Percentiles rank a stretch among this genome's conserved stretches.
Evolutionary conservation across 441 rosid species (phyloP).

Genomic region (Populus trichocarpa): DNA sequence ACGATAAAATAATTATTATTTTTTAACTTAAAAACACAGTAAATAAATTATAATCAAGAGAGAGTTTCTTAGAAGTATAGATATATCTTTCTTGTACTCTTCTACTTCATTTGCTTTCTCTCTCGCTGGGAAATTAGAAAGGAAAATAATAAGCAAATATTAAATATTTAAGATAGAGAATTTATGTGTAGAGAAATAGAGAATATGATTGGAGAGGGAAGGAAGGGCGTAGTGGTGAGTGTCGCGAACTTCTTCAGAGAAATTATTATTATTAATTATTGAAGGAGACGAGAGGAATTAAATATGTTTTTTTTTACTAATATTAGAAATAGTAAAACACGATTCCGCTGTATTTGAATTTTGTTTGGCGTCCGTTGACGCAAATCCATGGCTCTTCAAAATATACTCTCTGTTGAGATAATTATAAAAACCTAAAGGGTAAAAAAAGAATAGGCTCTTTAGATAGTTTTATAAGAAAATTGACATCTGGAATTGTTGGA

Average conservation of each 20-base stretch:
- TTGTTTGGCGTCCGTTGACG: slow-evolving; percentile 51
- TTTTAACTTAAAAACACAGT: slow-evolving; percentile 4
- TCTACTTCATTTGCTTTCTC: slow-evolving; percentile 47
- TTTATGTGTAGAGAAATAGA: slow-evolving; percentile 3
- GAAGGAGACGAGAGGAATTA: not conserved
- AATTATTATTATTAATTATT: not conserved
- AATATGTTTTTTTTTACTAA: not conserved
- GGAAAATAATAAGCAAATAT: not conserved
- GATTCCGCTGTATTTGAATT: slow-evolving; percentile 32
- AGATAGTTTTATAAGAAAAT: not conserved
- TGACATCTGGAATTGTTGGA: not conserved
- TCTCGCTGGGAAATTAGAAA: slow-evolving; percentile 48
- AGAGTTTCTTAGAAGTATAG: slow-evolving; percentile 70
- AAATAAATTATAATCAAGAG: slow-evolving; percentile 2
- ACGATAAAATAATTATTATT: not conserved
- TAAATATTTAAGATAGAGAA: not conserved
- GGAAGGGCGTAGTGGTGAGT: not conserved
- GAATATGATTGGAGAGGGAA: slow-evolving; percentile 18
- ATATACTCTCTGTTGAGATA: not conserved
- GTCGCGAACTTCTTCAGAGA: not conserved
- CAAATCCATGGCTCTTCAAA: not conserved
- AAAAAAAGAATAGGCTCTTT: not conserved
- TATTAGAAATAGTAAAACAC: not conserved
- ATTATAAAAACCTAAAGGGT: not conserved
- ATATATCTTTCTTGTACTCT: slow-evolving; percentile 63